phyloP scores from a whole-genome alignment of 768 basidiomycete species.

The Boletellus sp. region DNA sequence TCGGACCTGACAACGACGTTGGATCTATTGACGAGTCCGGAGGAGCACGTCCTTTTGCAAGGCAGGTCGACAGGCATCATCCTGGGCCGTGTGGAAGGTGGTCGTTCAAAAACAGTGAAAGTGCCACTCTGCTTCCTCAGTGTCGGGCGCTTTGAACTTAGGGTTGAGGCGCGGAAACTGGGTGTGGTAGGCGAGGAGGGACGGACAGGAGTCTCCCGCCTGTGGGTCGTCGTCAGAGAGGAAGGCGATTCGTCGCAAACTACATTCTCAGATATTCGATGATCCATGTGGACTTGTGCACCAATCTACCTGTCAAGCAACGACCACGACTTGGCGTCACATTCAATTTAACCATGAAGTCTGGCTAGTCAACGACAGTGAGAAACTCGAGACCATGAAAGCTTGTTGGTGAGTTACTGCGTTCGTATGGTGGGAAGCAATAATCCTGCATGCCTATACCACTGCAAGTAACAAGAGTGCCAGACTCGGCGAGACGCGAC shows the following conservation, averaged over 20 bases:
- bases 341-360: too few relatives aligned
- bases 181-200: constrained; percentile 10
- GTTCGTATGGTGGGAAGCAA: too few relatives aligned
- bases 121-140: constrained; percentile 71
- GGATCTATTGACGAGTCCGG: constrained; percentile 53
- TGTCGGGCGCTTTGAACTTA: constrained; percentile 56
- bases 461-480: too few relatives aligned
- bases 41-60: constrained; percentile 66
- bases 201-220: constrained; percentile 21
- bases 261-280: neutral
- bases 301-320: neutral
- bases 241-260: constrained; percentile 6
- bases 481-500: too few relatives aligned
- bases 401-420: too few relatives aligned
- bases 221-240: constrained; percentile 12
- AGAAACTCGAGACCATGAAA: too few relatives aligned
- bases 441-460: too few relatives aligned
- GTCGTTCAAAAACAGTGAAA: constrained; percentile 49
- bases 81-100: constrained; percentile 57
- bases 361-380: too few relatives aligned
- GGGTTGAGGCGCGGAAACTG: constrained; percentile 34
- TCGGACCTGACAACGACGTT: constrained; percentile 49
- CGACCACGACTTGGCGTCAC: too few relatives aligned
- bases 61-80: constrained; percentile 60
- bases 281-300: neutral